phyloP scores from a whole-genome alignment of 257 asterid genomes.

The Penstemon newberryi region DNA sequence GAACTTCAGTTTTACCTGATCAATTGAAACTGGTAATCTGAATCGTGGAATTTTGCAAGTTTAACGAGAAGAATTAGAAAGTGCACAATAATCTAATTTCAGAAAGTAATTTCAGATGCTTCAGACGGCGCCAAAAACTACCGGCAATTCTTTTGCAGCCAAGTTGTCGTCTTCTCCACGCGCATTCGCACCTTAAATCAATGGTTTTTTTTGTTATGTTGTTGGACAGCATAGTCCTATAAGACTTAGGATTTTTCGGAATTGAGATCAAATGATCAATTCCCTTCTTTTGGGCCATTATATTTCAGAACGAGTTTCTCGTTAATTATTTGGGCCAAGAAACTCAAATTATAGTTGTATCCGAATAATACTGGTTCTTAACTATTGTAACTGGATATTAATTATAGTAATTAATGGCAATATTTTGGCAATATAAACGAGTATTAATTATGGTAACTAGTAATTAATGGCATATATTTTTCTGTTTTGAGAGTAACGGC shows the following conservation, averaged over 20 bases:
- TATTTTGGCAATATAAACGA: too few species aligned
- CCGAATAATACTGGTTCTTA: background rate
- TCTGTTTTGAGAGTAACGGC: too few species aligned
- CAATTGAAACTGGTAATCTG: conserved; percentile 26
- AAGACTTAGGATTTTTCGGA: background rate
- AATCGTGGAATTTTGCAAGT: conserved; percentile 18
- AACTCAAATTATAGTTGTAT: too few species aligned
- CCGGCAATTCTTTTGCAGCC: conserved; percentile 25
- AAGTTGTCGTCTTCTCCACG: conserved; percentile 33
- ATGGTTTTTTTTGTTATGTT: conserved; percentile 1
- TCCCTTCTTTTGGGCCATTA: background rate
- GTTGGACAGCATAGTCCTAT: background rate
- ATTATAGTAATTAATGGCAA: too few species aligned
- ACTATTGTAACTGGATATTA: background rate
- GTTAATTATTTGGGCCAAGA: background rate
- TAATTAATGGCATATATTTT: too few species aligned
- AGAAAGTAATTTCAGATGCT: background rate
- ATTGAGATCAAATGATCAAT: background rate
- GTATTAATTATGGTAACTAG: too few species aligned
- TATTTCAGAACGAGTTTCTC: background rate
- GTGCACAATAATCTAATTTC: conserved; percentile 13
- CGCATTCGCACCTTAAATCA: conserved; percentile 28
- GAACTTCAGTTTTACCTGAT: conserved; percentile 23
- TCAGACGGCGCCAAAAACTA: conserved; percentile 36
- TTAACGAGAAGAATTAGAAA: background rate